These are phyloP conservation scores for Dictyostelium purpureum DNA, from an alignment of 78 protist species.

Conservation along the genomic window DNA sequence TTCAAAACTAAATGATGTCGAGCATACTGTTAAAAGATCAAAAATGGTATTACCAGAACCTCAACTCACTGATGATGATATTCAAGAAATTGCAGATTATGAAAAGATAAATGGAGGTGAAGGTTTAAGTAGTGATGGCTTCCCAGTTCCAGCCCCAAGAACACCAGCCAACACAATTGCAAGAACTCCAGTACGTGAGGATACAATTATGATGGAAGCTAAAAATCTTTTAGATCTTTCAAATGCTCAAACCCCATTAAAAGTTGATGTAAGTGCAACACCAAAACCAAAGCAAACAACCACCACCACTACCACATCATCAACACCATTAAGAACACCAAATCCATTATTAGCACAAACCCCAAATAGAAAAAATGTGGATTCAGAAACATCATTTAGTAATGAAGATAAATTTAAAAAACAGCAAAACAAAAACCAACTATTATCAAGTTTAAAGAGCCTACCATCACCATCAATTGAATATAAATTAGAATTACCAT, in stretches of 20 bases:
- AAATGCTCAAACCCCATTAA: slow-evolving; percentile 80
- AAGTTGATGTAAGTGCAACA: slow-evolving; percentile 78
- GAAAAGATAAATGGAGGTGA: slow-evolving; percentile 11
- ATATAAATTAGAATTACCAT: slow-evolving; percentile 32
- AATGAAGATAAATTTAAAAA: not conserved
- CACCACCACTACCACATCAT: not conserved
- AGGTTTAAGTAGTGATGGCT: not conserved
- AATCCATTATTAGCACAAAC: slow-evolving; percentile 47
- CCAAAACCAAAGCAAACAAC: not conserved
- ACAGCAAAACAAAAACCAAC: not conserved
- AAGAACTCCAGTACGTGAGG: slow-evolving; percentile 64
- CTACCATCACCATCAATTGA: slow-evolving; percentile 51
- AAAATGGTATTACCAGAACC: slow-evolving; percentile 86
- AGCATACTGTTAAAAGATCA: slow-evolving; percentile 50
- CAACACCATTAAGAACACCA: slow-evolving; percentile 31
- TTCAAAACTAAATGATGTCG: slow-evolving; percentile 82
- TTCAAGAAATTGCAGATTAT: slow-evolving; percentile 83
- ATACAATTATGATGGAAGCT: slow-evolving; percentile 71
- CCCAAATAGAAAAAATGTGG: slow-evolving; percentile 6
- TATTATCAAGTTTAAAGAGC: slow-evolving; percentile 10
- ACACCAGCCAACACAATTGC: not conserved
- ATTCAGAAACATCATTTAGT: not conserved
- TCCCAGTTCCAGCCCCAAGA: not conserved
- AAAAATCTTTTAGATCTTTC: slow-evolving; percentile 45
- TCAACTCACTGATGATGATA: slow-evolving; percentile 90